Base-by-base conservation (phyloP, 768 basidiomycete genomes). In the Saitozyma sp. region DNA sequence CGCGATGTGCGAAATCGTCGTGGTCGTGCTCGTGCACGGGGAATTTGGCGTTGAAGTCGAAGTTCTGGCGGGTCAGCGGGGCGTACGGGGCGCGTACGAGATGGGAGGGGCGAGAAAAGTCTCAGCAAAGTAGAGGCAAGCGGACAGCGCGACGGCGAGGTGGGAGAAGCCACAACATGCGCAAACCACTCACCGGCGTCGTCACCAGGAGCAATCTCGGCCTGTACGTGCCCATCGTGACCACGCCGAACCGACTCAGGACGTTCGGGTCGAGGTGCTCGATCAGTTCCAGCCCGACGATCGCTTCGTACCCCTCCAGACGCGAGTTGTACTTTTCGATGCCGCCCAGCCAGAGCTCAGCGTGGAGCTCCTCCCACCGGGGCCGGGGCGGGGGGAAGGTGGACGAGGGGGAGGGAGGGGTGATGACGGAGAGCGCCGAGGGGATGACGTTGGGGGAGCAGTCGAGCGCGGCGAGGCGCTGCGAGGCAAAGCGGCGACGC, bases 31-130 rank as follows among this genome's bases (percentile, higher is more conserved):
- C 69, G 14, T 65, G 54, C 41, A 73, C 68, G 20, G 76, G 75
- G 65, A 80, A 80, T 54, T 79, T 77, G 48, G 71, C 68, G 54
- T 80, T 80, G 65, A 80, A 80, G 65, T 70, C 68, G 50, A 71
- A 75, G 56, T 77, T 73, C 72, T 73, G 54, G 8, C 5, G 38
- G n/a, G 42, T 45, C 9, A 56, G 53, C 13, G 37, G 39, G 46
- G 29, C 29, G 29, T 29, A 29, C 29, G 29, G 29, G 5, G 5
- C 2, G 29, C 29, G 29, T 29, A 29, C 29, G 29, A 29, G 29
- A 29, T 2, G 29, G 29, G 29, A 29, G 29, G 29, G 29, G 29
- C 5, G 29, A 5, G 5, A 29, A 5, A 29, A 29, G 2, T 29
- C 29, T 5, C 29, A 5, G 29, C 29, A 29, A 2, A 29, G 5